Conservation (phyloP, 2,329 filamentous ascomycete genomes). For the Exutisphaerella laricina region DNA sequence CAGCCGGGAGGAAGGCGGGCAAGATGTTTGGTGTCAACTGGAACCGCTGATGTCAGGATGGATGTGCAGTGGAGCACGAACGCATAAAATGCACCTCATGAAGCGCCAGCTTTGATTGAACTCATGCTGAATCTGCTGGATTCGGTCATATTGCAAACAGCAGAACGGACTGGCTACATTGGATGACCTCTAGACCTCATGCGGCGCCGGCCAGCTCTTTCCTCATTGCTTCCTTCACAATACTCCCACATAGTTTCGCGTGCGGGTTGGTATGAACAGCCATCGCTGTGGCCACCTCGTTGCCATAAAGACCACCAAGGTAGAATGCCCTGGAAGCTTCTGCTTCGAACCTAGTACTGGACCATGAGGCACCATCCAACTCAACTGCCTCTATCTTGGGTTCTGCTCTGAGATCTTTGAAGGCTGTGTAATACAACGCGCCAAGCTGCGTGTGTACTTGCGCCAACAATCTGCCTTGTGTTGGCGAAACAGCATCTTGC, state of each 20-base stretch:
- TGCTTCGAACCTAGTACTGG: constrained; percentile 43
- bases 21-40: constrained; percentile 61
- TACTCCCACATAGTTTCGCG: constrained; percentile 57
- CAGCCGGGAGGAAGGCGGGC: constrained; percentile 32
- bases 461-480: constrained; percentile 60
- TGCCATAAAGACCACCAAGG: constrained; percentile 50
- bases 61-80: too few relatives aligned
- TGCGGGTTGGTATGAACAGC: constrained; percentile 58
- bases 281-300: constrained; percentile 52
- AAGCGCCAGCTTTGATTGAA: too few relatives aligned
- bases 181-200: too few relatives aligned
- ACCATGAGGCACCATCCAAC: constrained; percentile 31
- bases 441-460: constrained; percentile 62
- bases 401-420: constrained; percentile 19
- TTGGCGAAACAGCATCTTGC: constrained; percentile 54
- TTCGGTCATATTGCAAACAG: too few relatives aligned
- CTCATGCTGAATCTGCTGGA: too few relatives aligned
- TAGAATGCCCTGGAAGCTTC: constrained; percentile 52
- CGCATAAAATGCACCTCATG: too few relatives aligned
- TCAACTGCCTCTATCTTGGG: constrained; percentile 27
- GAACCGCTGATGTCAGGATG: constrained; percentile 35
- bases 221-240: constrained; percentile 55
- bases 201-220: constrained; percentile 43
- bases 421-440: constrained; percentile 28
- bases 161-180: too few relatives aligned